Conservation (phyloP, 495 filamentous ascomycete species). For the Clohesyomyces aquaticus region DNA sequence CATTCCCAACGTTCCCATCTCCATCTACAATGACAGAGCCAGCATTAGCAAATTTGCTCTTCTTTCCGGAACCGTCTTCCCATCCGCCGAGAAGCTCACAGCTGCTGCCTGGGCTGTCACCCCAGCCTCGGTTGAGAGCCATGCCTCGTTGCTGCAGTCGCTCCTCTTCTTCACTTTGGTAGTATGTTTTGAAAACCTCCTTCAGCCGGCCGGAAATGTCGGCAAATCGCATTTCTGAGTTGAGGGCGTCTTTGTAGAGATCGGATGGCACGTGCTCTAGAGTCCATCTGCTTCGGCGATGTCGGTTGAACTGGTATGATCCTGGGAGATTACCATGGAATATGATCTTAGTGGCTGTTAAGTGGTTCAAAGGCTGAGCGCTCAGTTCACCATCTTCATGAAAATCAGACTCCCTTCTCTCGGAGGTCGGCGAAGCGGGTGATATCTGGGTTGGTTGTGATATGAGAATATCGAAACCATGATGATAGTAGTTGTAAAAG, state of each 20-base stretch:
- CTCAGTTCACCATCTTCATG: constrained; percentile 34
- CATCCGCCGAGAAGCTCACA: constrained; percentile 87
- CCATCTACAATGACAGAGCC: constrained; percentile 26
- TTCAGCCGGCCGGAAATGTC: constrained; percentile 68
- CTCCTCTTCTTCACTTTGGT: constrained; percentile 63
- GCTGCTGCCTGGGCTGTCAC: constrained; percentile 88
- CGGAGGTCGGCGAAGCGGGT: constrained; percentile 60
- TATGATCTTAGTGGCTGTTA: constrained; percentile 86
- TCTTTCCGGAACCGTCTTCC: constrained; percentile 95
- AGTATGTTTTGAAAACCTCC: constrained; percentile 71
- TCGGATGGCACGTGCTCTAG: constrained; percentile 58
- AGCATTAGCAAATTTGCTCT: constrained; percentile 48
- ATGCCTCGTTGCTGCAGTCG: constrained; percentile 72
- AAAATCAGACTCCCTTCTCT: constrained; percentile 18
- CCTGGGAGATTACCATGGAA: constrained; percentile 94
- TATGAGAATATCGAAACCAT: constrained; percentile 92
- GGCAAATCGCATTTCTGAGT: constrained; percentile 78
- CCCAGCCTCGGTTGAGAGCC: constrained; percentile 87
- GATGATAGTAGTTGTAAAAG: constrained; percentile 96
- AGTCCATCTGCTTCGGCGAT: constrained; percentile 86
- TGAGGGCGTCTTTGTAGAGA: constrained; percentile 47
- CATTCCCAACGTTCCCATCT: constrained; percentile 67
- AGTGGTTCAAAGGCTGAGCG: constrained; percentile 55
- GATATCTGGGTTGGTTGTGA: constrained; percentile 72
- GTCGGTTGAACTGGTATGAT: constrained; percentile 93